Percentiles rank a stretch among this genome's conserved stretches.
These are phyloP conservation scores for Coleophoma cylindrospora DNA, from an alignment of 2,329 filamentous ascomycete genomes.

Conservation along the genomic window DNA sequence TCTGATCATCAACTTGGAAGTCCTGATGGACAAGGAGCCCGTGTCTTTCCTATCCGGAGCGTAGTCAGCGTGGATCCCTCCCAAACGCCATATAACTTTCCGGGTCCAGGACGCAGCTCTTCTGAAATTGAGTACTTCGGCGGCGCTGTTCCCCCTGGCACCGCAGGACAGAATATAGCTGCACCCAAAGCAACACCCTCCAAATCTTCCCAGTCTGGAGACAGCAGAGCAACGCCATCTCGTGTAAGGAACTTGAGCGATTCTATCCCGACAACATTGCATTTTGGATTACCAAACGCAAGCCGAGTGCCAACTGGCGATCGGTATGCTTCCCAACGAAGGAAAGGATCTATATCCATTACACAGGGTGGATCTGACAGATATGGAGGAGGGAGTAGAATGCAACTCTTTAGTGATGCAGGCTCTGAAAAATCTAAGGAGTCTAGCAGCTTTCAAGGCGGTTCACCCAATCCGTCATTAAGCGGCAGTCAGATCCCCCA, in stretches of 20 bases:
- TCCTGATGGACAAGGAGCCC: constrained; percentile 7
- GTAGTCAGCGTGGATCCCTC: constrained; percentile 21
- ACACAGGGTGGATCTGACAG: constrained; percentile 5
- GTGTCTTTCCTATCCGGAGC: constrained; percentile 23
- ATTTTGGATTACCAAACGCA: background rate
- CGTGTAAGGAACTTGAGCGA: background rate
- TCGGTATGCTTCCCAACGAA: constrained; percentile 1
- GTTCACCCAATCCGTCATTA: background rate
- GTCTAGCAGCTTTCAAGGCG: constrained; percentile 4
- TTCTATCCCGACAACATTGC: background rate
- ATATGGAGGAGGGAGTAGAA: constrained; percentile 8
- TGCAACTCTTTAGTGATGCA: constrained; percentile 21
- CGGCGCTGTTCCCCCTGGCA: background rate
- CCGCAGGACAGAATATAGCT: background rate
- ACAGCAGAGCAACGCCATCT: background rate
- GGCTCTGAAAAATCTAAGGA: constrained; percentile 18
- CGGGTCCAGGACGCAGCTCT: constrained; percentile 5
- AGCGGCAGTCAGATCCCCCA: constrained; percentile 1
- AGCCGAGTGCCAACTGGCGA: background rate
- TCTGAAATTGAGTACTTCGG: constrained; percentile 17
- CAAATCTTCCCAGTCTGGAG: background rate
- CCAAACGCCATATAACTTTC: constrained; percentile 14
- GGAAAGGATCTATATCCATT: constrained; percentile 10
- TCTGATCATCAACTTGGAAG: background rate
- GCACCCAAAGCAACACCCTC: no score